These are phyloP conservation scores for Fusarium concolor DNA, from an alignment of 2,329 filamentous ascomycete species.

Conservation along the genomic window DNA sequence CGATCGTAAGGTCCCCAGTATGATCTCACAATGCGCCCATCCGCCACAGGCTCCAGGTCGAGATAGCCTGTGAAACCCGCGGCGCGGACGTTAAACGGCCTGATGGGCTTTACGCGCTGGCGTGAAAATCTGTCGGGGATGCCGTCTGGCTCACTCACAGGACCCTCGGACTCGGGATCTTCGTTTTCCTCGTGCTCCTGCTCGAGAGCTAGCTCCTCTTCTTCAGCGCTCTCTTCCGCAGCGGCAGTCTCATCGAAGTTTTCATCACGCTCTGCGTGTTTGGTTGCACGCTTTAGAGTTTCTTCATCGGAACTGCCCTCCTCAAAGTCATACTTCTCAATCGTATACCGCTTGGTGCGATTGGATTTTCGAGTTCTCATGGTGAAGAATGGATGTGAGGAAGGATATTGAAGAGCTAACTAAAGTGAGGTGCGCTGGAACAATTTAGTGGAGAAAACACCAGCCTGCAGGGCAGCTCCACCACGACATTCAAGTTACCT, in stretches of 20 bases:
- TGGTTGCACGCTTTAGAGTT: conserved; percentile 31
- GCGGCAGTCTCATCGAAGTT: conserved; percentile 49
- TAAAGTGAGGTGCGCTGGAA: conserved; percentile 13
- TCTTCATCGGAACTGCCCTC: conserved; percentile 50
- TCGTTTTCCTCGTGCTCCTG: conserved; percentile 45
- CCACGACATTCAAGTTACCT: neutral
- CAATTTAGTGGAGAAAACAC: conserved; percentile 30
- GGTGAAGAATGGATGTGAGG: conserved; percentile 10
- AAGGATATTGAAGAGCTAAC: conserved; percentile 9
- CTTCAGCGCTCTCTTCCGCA: conserved; percentile 50
- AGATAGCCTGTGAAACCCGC: conserved; percentile 44
- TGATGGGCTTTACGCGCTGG: conserved; percentile 43
- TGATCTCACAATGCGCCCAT: conserved; percentile 49
- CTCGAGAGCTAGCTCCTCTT: conserved; percentile 47
- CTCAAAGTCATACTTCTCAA: conserved; percentile 53
- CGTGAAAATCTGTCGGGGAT: conserved; percentile 48
- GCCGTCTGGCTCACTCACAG: conserved; percentile 42
- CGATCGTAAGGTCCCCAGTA: conserved; percentile 54
- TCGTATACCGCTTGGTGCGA: conserved; percentile 50
- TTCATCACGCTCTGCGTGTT: conserved; percentile 46
- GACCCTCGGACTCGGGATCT: conserved; percentile 46
- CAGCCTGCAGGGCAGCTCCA: neutral
- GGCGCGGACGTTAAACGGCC: conserved; percentile 41
- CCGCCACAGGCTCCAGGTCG: conserved; percentile 51
- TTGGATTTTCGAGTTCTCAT: conserved; percentile 56